Percentiles rank a stretch among this genome's conserved stretches.
phyloP scores from a whole-genome alignment of 2,329 filamentous ascomycete species.

The Rhynchosporium graminicola region DNA sequence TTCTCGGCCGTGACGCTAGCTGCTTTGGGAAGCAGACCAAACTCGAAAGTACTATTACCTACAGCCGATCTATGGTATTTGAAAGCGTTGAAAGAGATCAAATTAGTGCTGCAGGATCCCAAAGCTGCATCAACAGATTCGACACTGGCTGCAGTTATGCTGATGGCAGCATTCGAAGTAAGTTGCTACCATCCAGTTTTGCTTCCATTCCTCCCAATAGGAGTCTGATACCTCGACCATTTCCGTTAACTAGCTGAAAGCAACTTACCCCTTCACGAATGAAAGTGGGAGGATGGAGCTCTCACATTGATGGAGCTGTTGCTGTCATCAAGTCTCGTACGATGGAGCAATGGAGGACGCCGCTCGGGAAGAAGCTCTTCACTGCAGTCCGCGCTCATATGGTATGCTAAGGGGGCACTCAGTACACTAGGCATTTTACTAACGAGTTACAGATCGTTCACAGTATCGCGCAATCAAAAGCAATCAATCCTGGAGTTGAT shows the following conservation, averaged over 20 bases:
- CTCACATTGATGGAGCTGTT: constrained; percentile 61
- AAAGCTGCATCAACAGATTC: constrained; percentile 51
- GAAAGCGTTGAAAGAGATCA: constrained; percentile 53
- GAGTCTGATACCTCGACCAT: background rate
- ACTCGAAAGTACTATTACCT: constrained; percentile 40
- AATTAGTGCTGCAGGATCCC: constrained; percentile 52
- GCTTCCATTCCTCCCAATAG: background rate
- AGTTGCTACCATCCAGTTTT: constrained; percentile 13
- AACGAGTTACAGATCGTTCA: constrained; percentile 51
- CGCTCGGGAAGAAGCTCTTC: constrained; percentile 55
- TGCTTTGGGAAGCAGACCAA: constrained; percentile 53
- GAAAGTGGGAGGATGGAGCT: constrained; percentile 58
- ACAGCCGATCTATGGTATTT: constrained; percentile 53
- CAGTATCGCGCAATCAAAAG: constrained; percentile 52
- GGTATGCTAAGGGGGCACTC: constrained; percentile 41
- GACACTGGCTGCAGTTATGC: constrained; percentile 57
- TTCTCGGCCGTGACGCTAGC: constrained; percentile 59
- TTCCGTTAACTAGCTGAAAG: constrained; percentile 35
- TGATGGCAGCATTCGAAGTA: constrained; percentile 61
- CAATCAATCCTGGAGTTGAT: constrained; percentile 53
- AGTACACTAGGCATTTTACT: background rate
- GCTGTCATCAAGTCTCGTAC: constrained; percentile 58
- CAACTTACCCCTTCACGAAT: constrained; percentile 53
- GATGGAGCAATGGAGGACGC: constrained; percentile 52
- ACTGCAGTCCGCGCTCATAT: constrained; percentile 61